These are phyloP conservation scores for Lonicera japonica DNA, from an alignment of 129 eudicot species.

Conservation along the genomic window DNA sequence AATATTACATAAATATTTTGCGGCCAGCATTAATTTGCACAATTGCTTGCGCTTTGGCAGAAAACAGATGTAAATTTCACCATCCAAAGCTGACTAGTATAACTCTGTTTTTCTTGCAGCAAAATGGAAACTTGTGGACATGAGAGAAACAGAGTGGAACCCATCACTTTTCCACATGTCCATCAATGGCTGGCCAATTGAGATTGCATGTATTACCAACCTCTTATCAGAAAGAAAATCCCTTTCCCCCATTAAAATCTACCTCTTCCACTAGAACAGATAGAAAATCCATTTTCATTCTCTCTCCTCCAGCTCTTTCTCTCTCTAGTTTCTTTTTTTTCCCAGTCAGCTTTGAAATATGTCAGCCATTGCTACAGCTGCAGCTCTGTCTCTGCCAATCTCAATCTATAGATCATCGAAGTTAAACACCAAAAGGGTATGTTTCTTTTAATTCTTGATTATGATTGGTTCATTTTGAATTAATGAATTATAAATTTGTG, in stretches of 20 bases:
- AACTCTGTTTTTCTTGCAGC: too few species aligned
- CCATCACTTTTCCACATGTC: slow-evolving; percentile 43
- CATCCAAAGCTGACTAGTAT: too few species aligned
- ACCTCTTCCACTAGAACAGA: slow-evolving; percentile 15
- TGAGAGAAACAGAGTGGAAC: slow-evolving; percentile 12
- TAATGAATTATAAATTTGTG: too few species aligned
- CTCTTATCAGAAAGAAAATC: slow-evolving; percentile 51
- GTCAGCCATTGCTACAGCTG: slow-evolving; percentile 86
- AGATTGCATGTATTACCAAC: slow-evolving; percentile 55
- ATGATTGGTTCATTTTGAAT: too few species aligned
- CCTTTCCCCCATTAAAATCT: slow-evolving; percentile 8
- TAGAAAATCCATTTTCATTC: slow-evolving; percentile 10
- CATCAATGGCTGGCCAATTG: slow-evolving; percentile 19
- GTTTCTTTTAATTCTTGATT: background rate
- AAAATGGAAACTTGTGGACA: slow-evolving; percentile 34
- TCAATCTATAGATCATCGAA: slow-evolving; percentile 45
- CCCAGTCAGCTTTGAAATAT: slow-evolving; percentile 26
- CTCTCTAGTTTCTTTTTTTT: background rate
- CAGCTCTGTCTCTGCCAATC: slow-evolving; percentile 76
- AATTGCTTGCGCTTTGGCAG: too few species aligned
- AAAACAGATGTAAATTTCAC: too few species aligned
- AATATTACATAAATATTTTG: too few species aligned
- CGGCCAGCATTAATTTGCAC: too few species aligned
- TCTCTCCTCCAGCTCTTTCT: slow-evolving; percentile 20
- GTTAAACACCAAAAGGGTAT: slow-evolving; percentile 61